phyloP scores from a whole-genome alignment of 2,329 filamentous ascomycete species.

The Cercospora zeae-maydis region DNA sequence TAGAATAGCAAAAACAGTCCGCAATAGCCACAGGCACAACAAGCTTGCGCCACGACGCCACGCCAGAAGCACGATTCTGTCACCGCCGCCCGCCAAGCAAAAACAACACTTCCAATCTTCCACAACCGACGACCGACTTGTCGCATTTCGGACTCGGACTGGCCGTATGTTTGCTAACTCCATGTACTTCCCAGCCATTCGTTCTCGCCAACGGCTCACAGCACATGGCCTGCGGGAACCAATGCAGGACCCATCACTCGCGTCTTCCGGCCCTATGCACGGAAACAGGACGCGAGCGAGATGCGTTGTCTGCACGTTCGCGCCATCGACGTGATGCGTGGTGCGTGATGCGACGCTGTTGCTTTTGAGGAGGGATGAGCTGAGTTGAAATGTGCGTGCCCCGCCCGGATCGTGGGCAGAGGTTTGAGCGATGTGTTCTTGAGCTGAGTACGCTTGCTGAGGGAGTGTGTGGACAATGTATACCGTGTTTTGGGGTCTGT shows the following conservation, averaged over 20 bases:
- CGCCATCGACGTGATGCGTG: background rate
- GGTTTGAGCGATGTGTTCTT: background rate
- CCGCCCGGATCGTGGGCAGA: background rate
- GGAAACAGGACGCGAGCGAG: background rate
- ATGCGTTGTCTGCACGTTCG: background rate
- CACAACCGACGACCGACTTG: background rate
- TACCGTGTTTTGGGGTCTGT: background rate
- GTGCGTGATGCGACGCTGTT: background rate
- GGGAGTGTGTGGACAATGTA: background rate
- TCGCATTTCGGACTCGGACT: background rate
- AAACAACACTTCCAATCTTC: background rate
- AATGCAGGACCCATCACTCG: background rate
- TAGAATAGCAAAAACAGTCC: too few species aligned
- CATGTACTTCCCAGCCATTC: background rate
- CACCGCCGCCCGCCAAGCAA: background rate
- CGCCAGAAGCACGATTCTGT: background rate
- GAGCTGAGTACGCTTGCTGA: background rate
- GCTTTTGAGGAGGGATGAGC: background rate
- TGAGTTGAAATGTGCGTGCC: background rate
- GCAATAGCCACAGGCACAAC: background rate
- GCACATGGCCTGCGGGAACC: conserved; percentile 1
- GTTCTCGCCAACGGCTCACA: background rate
- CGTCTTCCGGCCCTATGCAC: background rate
- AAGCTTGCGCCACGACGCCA: background rate
- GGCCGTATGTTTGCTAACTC: background rate